Evolutionary conservation across 2,329 filamentous ascomycete genomes (phyloP).

Genomic region (Diaporthe capsici): DNA sequence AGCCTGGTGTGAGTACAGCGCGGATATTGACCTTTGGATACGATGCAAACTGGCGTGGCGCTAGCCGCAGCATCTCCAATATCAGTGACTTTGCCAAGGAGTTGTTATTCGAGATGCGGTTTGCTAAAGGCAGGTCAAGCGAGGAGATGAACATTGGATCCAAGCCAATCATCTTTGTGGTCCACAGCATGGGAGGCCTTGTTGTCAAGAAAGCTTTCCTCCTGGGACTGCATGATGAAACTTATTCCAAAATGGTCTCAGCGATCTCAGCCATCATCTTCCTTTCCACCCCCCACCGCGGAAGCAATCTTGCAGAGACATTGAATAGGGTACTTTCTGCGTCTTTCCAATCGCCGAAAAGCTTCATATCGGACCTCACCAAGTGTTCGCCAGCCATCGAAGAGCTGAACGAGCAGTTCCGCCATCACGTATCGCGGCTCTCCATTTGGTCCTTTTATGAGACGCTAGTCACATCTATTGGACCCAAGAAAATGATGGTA

Average conservation of each 20-base stretch:
- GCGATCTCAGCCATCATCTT: conserved; percentile 45
- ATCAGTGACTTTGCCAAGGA: conserved; percentile 13
- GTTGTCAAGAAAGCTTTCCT: conserved; percentile 38
- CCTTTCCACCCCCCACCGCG: conserved; percentile 53
- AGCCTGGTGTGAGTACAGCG: background rate
- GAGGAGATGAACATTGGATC: background rate
- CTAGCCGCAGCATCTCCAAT: too few species aligned
- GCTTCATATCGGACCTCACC: background rate
- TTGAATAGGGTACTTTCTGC: conserved; percentile 47
- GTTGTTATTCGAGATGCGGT: background rate
- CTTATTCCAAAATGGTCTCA: background rate
- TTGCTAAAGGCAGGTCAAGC: background rate
- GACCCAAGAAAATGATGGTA: background rate
- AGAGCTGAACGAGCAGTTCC: conserved; percentile 15
- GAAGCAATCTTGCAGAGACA: conserved; percentile 48
- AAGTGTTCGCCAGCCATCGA: background rate
- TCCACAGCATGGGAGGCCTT: conserved; percentile 25
- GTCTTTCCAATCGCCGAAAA: conserved; percentile 7
- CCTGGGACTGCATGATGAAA: conserved; percentile 45
- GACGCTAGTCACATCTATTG: background rate
- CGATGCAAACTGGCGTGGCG: background rate
- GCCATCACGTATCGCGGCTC: background rate
- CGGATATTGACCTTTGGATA: background rate
- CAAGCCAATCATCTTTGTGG: conserved; percentile 2
- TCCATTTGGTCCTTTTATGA: background rate